Percentiles rank a stretch among this genome's conserved stretches.
phyloP scores from a whole-genome alignment of 2,329 filamentous ascomycete species.

The Cladophialophora exuberans region DNA sequence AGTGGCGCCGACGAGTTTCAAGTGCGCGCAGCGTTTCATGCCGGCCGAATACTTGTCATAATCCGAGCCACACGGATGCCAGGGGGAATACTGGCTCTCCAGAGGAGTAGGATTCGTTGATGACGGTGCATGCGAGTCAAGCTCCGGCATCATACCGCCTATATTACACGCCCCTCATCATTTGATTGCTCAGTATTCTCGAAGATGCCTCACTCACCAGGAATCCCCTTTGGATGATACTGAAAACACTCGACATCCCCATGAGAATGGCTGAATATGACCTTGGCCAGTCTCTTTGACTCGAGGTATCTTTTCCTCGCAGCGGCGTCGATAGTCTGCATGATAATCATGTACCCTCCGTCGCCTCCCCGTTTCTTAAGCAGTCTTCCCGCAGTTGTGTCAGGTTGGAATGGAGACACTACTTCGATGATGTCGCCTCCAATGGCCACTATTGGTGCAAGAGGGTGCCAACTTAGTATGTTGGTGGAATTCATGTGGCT shows the following conservation, averaged over 20 bases:
- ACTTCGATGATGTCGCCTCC: constrained; percentile 50
- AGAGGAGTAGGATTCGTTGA: constrained; percentile 44
- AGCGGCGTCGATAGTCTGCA: constrained; percentile 49
- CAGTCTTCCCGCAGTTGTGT: constrained; percentile 47
- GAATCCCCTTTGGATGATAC: constrained; percentile 50
- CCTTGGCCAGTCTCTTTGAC: constrained; percentile 38
- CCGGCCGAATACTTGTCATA: constrained; percentile 39
- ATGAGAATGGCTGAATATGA: constrained; percentile 42
- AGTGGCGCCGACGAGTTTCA: constrained; percentile 42
- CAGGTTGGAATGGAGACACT: constrained; percentile 40
- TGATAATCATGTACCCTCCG: constrained; percentile 54
- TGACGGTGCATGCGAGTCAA: constrained; percentile 44
- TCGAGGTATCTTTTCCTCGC: constrained; percentile 44
- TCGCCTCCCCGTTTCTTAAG: constrained; percentile 48
- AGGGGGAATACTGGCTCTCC: constrained; percentile 44
- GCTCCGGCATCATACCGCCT: constrained; percentile 50
- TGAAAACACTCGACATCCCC: constrained; percentile 44
- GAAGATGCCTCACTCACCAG: constrained; percentile 31
- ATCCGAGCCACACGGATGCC: constrained; percentile 48
- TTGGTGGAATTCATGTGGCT: background rate
- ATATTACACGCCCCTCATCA: background rate
- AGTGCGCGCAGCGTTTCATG: constrained; percentile 43
- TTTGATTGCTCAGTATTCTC: background rate
- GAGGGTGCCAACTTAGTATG: background rate
- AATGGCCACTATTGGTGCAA: constrained; percentile 42